Evolutionary conservation across 805 yeast genomes (phyloP).

Genomic region (Tetrapisispora taiwanensis): DNA sequence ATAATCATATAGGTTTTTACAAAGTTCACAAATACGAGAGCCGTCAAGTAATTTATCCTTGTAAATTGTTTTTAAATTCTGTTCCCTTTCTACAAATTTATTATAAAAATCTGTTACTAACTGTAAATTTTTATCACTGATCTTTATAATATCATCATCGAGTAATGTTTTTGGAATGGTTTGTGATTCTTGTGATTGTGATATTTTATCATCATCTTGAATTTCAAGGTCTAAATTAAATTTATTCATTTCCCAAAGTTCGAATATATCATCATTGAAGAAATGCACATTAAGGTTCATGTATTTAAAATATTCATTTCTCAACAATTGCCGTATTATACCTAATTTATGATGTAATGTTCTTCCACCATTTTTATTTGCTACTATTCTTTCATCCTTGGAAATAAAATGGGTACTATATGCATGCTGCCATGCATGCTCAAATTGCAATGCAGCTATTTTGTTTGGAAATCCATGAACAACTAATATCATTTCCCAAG

Average conservation of each 20-base stretch:
- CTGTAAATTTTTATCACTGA: slow-evolving; percentile 14
- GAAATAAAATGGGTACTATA: slow-evolving; percentile 52
- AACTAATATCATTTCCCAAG: slow-evolving; percentile 60
- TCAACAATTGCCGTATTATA: slow-evolving; percentile 36
- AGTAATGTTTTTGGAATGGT: background rate
- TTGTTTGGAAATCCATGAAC: slow-evolving; percentile 67
- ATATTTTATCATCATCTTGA: background rate
- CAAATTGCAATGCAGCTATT: slow-evolving; percentile 66
- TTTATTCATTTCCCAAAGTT: slow-evolving; percentile 20
- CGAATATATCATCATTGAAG: slow-evolving; percentile 28
- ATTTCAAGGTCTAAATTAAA: slow-evolving; percentile 6
- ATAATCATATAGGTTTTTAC: slow-evolving; percentile 29
- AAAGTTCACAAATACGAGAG: slow-evolving; percentile 25
- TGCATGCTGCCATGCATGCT: slow-evolving; percentile 77
- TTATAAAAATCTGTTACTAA: slow-evolving; percentile 23
- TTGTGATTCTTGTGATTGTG: slow-evolving; percentile 1
- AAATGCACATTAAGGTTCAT: slow-evolving; percentile 40
- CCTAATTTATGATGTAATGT: slow-evolving; percentile 40
- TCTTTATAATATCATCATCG: slow-evolving; percentile 5
- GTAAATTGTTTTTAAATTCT: slow-evolving; percentile 7
- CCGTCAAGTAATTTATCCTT: slow-evolving; percentile 18
- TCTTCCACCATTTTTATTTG: slow-evolving; percentile 30
- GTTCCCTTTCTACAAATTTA: slow-evolving; percentile 8
- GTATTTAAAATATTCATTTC: slow-evolving; percentile 34
- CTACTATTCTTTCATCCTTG: slow-evolving; percentile 32